phyloP scores from a whole-genome alignment of 2,329 filamentous ascomycete genomes.

The Fusarium sp. region DNA sequence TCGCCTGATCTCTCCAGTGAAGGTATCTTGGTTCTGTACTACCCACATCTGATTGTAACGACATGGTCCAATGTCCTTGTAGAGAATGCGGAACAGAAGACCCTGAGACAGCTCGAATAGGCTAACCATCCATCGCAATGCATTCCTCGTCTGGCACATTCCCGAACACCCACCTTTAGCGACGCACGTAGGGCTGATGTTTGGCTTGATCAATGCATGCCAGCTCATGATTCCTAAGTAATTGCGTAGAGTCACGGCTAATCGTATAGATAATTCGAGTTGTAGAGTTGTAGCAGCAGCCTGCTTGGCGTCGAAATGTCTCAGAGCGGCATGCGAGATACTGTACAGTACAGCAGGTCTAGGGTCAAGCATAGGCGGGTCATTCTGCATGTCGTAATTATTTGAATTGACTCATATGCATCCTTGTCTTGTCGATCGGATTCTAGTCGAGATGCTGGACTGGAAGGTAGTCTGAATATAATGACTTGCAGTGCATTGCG shows the following conservation, averaged over 20 bases:
- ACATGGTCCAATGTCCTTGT: not conserved
- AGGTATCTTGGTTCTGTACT: not conserved
- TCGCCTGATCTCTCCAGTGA: too few species aligned
- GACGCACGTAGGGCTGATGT: conserved; percentile 25
- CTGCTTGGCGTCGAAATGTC: conserved; percentile 30
- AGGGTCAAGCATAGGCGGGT: conserved; percentile 3
- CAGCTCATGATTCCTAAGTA: conserved; percentile 16
- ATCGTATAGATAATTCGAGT: not conserved
- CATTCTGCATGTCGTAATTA: conserved; percentile 4
- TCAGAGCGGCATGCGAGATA: conserved; percentile 15
- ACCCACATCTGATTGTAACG: not conserved
- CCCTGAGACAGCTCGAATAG: not conserved
- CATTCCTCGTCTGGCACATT: conserved; percentile 22
- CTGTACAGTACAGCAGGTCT: not conserved
- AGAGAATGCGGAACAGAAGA: not conserved
- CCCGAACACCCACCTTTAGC: not conserved
- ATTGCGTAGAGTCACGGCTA: conserved; percentile 1
- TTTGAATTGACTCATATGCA: conserved; percentile 24
- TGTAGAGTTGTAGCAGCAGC: conserved; percentile 12
- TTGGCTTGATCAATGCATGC: conserved; percentile 13
- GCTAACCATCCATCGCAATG: conserved; percentile 12
- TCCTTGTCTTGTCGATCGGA: not conserved
- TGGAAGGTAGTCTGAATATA: not conserved
- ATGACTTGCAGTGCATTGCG: not conserved
- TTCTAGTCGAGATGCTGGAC: not conserved